Evolutionary conservation across 169 alveolate species (phyloP), one percentile per base, ranked within the genome.

Genomic region (Plasmodium relictum): DNA sequence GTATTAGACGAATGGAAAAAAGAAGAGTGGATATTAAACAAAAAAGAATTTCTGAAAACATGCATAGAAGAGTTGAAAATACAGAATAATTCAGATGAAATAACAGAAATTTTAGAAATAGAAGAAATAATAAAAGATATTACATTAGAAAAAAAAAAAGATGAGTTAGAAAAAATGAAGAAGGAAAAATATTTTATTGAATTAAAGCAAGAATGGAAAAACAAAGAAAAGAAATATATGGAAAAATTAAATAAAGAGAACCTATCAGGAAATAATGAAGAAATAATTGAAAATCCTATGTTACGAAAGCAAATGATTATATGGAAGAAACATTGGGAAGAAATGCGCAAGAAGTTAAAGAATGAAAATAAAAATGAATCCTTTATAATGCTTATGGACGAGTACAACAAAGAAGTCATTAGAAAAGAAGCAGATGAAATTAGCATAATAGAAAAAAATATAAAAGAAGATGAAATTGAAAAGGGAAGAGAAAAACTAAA

Each of bases 251-350:
- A 16, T n/a, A 14, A 59, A 22, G 16, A 59, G 7, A 59, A 59
- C 5, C 0, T 59, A 4, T 7, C 24, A 59, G 20, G 16, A 24
- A 59, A 18, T 18, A 18, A 5, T 18, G 12, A 18, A 6, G 20
- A 0, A n/a, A 18, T 0, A 52, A 52, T 18, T 18, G 10, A 18
- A n/a, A n/a, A n/a, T 18, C 16, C 24, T 59, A 52, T 52, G 61
- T 59, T 22, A 59, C 12, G 16, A n/a, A 16, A n/a, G 20, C 16
- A 59, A 22, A 59, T n/a, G 6, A 6, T 12, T 59, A 22, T 22
- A 59, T 18, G 24, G 68, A 59, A 59, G 16, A 52, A 52, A 52
- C 10, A 52, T 52, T 52, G 61, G 61, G 61, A 52, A n/a, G n/a
- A 10, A n/a, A 52, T 10, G n/a, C 0, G 10, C 6, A 52, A n/a